Base-by-base conservation (phyloP, 23 red algal species). In the Pyropia haitanensis region DNA sequence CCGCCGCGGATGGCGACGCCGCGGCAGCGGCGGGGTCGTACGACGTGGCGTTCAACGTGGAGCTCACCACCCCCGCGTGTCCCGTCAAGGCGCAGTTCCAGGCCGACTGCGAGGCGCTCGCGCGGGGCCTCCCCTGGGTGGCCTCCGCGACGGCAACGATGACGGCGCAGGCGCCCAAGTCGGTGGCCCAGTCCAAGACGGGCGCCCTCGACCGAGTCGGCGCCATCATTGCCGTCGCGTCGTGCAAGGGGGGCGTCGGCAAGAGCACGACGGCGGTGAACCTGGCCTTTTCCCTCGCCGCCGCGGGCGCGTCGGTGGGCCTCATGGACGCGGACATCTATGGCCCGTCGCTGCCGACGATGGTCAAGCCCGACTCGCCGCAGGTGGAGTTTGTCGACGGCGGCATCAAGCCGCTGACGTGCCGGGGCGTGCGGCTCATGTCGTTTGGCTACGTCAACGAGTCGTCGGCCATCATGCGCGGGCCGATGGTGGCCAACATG, bases 311-410 rank as follows among this genome's bases (percentile, higher is more conserved):
- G 51, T 68, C 65, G 57, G 94, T 98, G 5, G 94, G 94, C 51
- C 87, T 98, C 44, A 89, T 98, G 85, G 94, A 98, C 60, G 86
- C 94, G 24, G 94, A 98, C 62, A 90, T 98, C 53, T 98, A 98
- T 44, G 94, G 94, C 34, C 94, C 94, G 30, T 84, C 77, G 46
- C 63, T 98, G 53, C 94, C 94, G 17, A 98, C 85, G 5, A 59
- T 98, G 61, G 94, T 91, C 26, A 72, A 72, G 24, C 88, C 88
- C 18, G 88, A 95, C 14, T 67, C 71, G 2, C 55, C 30, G 17
- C 68, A 75, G 24, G 80, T 95, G 18, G 76, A 95, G 61, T 95
- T 88, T 77, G 33, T 34, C 18, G 81, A 98, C 49, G 85, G 85
- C 2, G 71, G 65, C 52, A 98, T 98, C 52, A 75, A 78, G 64